Percentiles rank a stretch among this genome's conserved stretches.
These are phyloP conservation scores for Lathyrus sativus DNA, from an alignment of 306 rosid genomes.

Conservation along the genomic window DNA sequence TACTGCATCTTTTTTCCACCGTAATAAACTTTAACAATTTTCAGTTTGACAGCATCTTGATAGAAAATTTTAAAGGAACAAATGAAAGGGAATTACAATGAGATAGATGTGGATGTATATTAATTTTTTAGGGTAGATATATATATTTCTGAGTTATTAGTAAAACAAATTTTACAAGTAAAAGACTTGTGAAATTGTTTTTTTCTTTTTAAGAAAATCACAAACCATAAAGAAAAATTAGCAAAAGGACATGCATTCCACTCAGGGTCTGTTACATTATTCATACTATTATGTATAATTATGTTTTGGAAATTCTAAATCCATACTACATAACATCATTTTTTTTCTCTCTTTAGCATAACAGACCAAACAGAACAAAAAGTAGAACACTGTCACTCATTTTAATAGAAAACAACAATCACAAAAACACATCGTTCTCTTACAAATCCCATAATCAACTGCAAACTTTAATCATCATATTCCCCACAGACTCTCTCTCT, in stretches of 20 bases:
- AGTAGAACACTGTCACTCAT: conserved; percentile 43
- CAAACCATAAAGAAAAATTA: too few species aligned
- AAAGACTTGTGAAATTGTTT: background rate
- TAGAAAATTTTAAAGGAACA: background rate
- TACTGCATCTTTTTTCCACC: too few species aligned
- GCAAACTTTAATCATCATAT: conserved; percentile 61
- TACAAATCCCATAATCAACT: conserved; percentile 32
- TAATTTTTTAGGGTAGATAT: background rate
- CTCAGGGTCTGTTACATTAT: background rate
- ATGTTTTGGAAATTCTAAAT: background rate
- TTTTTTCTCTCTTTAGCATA: conserved; percentile 23
- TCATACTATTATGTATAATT: background rate
- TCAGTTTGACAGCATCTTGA: background rate
- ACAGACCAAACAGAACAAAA: conserved; percentile 50
- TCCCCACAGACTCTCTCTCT: too few species aligned
- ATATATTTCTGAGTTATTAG: background rate
- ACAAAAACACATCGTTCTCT: conserved; percentile 45
- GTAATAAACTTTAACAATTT: conserved; percentile 5
- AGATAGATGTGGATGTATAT: background rate
- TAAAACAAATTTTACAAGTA: background rate
- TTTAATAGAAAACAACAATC: conserved; percentile 55
- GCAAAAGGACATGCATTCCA: conserved; percentile 19
- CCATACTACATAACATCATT: conserved; percentile 13
- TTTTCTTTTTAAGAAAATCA: too few species aligned
- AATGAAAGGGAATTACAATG: background rate